Evolutionary conservation across 768 basidiomycete species (phyloP).

Genomic region (Mycena polygramma): DNA sequence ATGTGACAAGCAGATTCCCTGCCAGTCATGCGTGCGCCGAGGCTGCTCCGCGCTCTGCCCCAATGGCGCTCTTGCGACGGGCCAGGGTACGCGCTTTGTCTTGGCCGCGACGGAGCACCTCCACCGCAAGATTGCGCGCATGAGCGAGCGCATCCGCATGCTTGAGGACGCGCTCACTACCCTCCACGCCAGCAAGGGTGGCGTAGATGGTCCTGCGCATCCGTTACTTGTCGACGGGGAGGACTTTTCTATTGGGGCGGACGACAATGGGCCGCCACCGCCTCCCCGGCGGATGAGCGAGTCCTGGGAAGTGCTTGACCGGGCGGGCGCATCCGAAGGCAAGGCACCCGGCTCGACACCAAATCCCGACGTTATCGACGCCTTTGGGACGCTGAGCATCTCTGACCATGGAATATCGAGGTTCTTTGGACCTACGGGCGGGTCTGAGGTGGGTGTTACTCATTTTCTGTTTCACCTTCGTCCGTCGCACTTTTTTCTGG

Average conservation of each 20-base stretch:
- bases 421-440: slow-evolving; percentile 78
- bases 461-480: slow-evolving; percentile 12
- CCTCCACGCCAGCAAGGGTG: slow-evolving; percentile 58
- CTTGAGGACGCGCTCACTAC: slow-evolving; percentile 72
- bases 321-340: slow-evolving; percentile 6
- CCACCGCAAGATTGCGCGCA: slow-evolving; percentile 65
- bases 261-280: not conserved
- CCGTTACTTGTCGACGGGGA: slow-evolving; percentile 58
- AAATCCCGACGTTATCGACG: slow-evolving; percentile 61
- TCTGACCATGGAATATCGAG: slow-evolving; percentile 71
- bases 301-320: slow-evolving; percentile 24
- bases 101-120: slow-evolving; percentile 77
- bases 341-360: slow-evolving; percentile 29
- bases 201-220: slow-evolving; percentile 49
- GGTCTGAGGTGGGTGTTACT: slow-evolving; percentile 67
- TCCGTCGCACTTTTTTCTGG: too few species aligned
- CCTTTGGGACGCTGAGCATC: slow-evolving; percentile 73
- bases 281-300: slow-evolving; percentile 13
- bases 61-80: slow-evolving; percentile 82
- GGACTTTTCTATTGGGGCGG: slow-evolving; percentile 22
- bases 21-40: slow-evolving; percentile 79
- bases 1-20: slow-evolving; percentile 86
- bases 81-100: slow-evolving; percentile 80
- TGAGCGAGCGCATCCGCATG: slow-evolving; percentile 67
- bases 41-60: slow-evolving; percentile 81